Percentiles rank a stretch among this genome's conserved stretches.
phyloP scores from a whole-genome alignment of 1,284 basidiomycete species.

The Inonotus hispidus region DNA sequence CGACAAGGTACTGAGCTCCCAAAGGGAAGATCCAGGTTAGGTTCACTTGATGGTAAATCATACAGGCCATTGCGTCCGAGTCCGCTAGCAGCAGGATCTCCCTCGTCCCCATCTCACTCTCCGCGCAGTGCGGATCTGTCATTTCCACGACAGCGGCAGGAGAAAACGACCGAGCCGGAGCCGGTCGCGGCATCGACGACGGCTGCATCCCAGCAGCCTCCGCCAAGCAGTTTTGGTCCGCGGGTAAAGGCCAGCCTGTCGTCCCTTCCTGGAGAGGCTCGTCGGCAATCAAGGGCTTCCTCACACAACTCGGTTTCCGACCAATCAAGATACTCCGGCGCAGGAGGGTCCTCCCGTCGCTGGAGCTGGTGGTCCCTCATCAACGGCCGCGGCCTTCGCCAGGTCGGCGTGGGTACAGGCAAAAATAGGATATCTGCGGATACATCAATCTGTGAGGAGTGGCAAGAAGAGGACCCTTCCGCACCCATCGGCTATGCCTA shows the following conservation, averaged over 20 bases:
- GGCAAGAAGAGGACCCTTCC: constrained; percentile 14
- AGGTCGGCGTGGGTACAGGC: constrained; percentile 14
- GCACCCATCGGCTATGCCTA: constrained; percentile 15
- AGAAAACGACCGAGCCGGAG: neutral
- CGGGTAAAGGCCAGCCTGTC: constrained; percentile 2
- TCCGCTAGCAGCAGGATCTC: neutral
- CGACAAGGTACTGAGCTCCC: neutral
- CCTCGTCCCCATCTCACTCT: neutral
- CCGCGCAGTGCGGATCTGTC: neutral
- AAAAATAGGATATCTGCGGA: constrained; percentile 18
- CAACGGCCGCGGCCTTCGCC: constrained; percentile 15
- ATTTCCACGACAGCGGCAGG: neutral
- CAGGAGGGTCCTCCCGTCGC: constrained; percentile 5
- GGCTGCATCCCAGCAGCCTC: neutral
- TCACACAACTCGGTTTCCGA: constrained; percentile 13
- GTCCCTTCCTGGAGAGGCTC: constrained; percentile 8
- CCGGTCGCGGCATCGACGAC: neutral
- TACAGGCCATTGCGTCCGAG: constrained; percentile 1
- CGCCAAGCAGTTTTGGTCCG: too few relatives aligned
- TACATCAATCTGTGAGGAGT: constrained; percentile 10
- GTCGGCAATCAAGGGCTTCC: constrained; percentile 5
- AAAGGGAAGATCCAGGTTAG: neutral
- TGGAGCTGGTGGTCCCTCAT: constrained; percentile 18
- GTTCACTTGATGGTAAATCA: neutral
- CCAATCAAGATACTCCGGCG: constrained; percentile 2